These are phyloP conservation scores for Crassisporium funariophilum DNA, from an alignment of 768 basidiomycete genomes.

Conservation along the genomic window DNA sequence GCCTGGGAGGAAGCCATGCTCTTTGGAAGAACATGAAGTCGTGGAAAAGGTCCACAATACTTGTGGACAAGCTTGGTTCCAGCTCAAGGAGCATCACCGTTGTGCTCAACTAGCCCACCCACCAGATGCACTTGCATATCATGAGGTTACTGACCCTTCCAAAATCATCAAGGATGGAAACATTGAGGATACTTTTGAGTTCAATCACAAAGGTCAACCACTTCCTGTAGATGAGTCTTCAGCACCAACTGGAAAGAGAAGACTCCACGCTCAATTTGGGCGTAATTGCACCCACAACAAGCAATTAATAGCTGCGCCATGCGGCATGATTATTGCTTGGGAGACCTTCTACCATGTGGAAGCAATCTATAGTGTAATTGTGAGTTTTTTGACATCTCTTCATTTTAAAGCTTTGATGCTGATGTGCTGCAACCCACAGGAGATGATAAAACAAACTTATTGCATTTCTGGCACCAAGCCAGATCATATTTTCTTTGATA, in stretches of 20 bases:
- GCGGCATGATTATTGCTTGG: conserved; percentile 29
- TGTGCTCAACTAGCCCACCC: conserved; percentile 9
- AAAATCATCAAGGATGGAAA: neutral
- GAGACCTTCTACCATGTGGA: conserved; percentile 27
- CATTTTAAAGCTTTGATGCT: neutral
- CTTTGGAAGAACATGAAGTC: conserved; percentile 10
- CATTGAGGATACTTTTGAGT: conserved; percentile 1
- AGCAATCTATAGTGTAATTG: conserved; percentile 19
- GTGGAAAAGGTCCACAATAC: conserved; percentile 5
- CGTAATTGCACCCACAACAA: conserved; percentile 30
- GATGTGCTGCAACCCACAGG: conserved; percentile 4
- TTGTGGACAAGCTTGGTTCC: conserved; percentile 7
- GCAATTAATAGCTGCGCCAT: conserved; percentile 29
- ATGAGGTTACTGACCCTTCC: neutral
- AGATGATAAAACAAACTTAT: conserved; percentile 20
- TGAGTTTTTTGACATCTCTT: conserved; percentile 19
- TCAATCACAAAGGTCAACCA: neutral
- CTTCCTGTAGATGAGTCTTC: neutral
- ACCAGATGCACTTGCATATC: neutral
- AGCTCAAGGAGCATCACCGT: conserved; percentile 6
- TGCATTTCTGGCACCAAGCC: conserved; percentile 15
- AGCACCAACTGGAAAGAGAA: neutral
- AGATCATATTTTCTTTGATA: conserved; percentile 31
- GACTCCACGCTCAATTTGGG: conserved; percentile 26
- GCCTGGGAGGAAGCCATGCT: neutral